phyloP scores from a whole-genome alignment of 352 stramenopile genomes.

The Phytophthora pini region DNA sequence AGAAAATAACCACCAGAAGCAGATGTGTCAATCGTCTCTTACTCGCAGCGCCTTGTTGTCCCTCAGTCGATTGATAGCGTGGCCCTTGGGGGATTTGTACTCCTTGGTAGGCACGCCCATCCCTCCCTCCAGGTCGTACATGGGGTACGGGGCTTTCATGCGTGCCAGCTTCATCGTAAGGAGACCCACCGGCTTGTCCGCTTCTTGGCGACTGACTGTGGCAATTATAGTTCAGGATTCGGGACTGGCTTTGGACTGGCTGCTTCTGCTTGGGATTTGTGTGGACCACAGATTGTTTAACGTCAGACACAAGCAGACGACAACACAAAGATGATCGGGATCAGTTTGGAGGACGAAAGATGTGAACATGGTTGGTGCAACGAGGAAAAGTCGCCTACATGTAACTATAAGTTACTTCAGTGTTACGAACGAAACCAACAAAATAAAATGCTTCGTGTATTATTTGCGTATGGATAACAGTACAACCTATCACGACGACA shows the following conservation, averaged over 20 bases:
- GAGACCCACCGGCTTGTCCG: neutral
- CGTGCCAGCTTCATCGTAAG: slow-evolving; percentile 24
- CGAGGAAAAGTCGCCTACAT: too few species aligned
- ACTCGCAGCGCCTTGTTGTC: slow-evolving; percentile 43
- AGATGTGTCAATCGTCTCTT: slow-evolving; percentile 1
- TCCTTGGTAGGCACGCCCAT: slow-evolving; percentile 25
- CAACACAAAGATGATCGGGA: neutral
- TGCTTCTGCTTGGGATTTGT: slow-evolving; percentile 13
- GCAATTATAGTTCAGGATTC: slow-evolving; percentile 27
- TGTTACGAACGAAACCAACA: too few species aligned
- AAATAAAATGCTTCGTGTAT: too few species aligned
- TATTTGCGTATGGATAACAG: too few species aligned
- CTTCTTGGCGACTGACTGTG: slow-evolving; percentile 24
- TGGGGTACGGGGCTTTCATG: slow-evolving; percentile 38
- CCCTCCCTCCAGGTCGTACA: slow-evolving; percentile 44
- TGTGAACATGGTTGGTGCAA: too few species aligned
- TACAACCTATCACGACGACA: too few species aligned
- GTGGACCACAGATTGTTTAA: slow-evolving; percentile 17
- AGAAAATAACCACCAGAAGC: too few species aligned
- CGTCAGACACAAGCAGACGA: neutral
- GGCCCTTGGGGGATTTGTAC: slow-evolving; percentile 33
- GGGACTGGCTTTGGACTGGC: slow-evolving; percentile 17
- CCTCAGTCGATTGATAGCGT: slow-evolving; percentile 20
- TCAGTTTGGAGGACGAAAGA: too few species aligned
- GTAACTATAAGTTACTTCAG: too few species aligned